Base-by-base conservation (phyloP, 2,329 filamentous ascomycete species). In the Massarina eburnea region DNA sequence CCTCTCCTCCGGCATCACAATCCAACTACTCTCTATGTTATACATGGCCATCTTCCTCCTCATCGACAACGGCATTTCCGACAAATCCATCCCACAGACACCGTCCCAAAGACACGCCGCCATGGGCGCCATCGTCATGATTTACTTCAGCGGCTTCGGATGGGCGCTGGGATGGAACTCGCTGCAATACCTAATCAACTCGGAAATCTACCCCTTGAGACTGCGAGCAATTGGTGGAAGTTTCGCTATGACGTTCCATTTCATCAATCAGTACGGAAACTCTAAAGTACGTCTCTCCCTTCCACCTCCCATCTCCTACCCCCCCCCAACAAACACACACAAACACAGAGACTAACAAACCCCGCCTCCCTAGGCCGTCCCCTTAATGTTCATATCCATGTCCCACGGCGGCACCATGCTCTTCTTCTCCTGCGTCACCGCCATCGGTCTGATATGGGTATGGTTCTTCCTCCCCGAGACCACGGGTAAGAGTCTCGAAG, bases 221-320 rank as follows among this genome's bases (percentile, higher is more conserved):
- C 83, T 91, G 39, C 81, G 88, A 44, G 86, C 86, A 3, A 71
- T 90, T 8, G 82, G 84, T 17, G 86, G 85, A 0, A 86, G 82
- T 0, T 77, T 87, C 61, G 82, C 85, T 37, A 91, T 91, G 88
- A 87, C 83, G 0, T 79, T 90, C 48, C 87, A 91, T 68, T 91
- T 91, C 62, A 84, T 80, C 48, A 89, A 89, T 68, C 86, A 90
- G 68, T 91, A 89, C 63, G 88, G 86, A 20, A 90, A 88, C 72
- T 79, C 82, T 1, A 84, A 88, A 27, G 86, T 55, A 15, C 8
- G 7, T 20, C 14, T 40, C 17, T 30, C 38, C 17, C 34, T 21
- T 21, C 34, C 5, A n/a, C 27, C 24, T 10, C 15, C 20, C 18
- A 15, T 33, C 18, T 29, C 39, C 33, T 12, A 17, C 8, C 5